Conservation (phyloP, 805 yeast genomes). For the Jamesozyma gamospora region DNA sequence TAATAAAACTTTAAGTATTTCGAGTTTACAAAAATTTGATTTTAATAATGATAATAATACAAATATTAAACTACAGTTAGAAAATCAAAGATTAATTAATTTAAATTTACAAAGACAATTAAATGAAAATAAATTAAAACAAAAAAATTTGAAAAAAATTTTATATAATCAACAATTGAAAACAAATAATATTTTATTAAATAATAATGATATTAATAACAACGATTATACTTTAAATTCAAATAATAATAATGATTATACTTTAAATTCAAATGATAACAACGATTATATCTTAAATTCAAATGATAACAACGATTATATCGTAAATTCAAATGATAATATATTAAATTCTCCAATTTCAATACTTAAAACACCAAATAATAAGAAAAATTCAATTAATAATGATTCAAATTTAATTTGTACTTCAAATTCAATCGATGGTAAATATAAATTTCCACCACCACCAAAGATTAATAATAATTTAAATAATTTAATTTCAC, state of each 20-base stretch:
- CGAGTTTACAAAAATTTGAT: conserved; percentile 31
- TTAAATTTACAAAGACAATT: conserved; percentile 23
- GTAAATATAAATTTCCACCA: conserved; percentile 30
- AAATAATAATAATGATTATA: too few relatives aligned
- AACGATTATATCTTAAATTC: too few relatives aligned
- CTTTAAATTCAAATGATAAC: too few relatives aligned
- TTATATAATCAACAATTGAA: conserved; percentile 12
- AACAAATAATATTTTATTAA: background rate
- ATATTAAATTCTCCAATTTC: conserved; percentile 4
- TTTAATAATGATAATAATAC: conserved; percentile 14
- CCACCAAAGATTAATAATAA: conserved; percentile 6
- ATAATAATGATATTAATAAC: too few relatives aligned
- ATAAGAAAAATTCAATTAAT: conserved; percentile 1
- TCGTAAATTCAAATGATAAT: background rate
- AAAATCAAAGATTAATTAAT: conserved; percentile 26
- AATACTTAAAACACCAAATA: conserved; percentile 6
- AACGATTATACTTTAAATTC: too few relatives aligned
- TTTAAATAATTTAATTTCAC: conserved; percentile 9
- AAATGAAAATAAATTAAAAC: conserved; percentile 20
- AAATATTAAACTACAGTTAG: conserved; percentile 24
- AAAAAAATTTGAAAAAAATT: conserved; percentile 22
- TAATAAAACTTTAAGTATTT: conserved; percentile 50
- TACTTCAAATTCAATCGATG: conserved; percentile 25
- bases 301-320: background rate
- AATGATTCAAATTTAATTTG: conserved; percentile 17